Conservation (phyloP, 2,329 filamentous ascomycete genomes). For the Capronia coronata region DNA sequence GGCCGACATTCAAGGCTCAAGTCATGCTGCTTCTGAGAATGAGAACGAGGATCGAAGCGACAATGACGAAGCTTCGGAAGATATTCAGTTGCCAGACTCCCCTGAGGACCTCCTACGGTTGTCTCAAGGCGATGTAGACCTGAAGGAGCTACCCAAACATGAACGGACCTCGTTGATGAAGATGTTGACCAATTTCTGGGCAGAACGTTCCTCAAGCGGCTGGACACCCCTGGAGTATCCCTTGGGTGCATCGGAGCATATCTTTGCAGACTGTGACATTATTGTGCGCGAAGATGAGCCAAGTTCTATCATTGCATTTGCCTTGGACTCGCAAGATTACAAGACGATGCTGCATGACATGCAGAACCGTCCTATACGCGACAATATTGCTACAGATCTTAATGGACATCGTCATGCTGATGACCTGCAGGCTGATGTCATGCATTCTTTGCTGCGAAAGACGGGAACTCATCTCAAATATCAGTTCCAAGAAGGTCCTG, state of each 20-base stretch:
- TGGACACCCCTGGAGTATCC: slow-evolving; percentile 93
- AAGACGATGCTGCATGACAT: slow-evolving; percentile 62
- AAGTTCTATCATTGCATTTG: slow-evolving; percentile 90
- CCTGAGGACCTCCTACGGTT: slow-evolving; percentile 47
- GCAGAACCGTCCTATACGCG: slow-evolving; percentile 27
- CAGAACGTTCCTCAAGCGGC: slow-evolving; percentile 89
- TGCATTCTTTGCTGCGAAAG: slow-evolving; percentile 73
- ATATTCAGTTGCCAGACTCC: slow-evolving; percentile 54
- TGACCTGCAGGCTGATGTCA: slow-evolving; percentile 64
- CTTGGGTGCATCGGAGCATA: slow-evolving; percentile 78
- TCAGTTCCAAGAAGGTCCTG: slow-evolving; percentile 87
- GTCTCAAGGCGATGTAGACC: slow-evolving; percentile 50
- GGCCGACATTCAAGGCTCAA: slow-evolving; percentile 43
- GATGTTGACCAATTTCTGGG: slow-evolving; percentile 96
- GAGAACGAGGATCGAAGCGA: slow-evolving; percentile 65
- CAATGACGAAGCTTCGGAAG: slow-evolving; percentile 64
- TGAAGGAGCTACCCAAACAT: slow-evolving; percentile 77
- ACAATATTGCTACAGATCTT: slow-evolving; percentile 34
- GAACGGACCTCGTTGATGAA: slow-evolving; percentile 92
- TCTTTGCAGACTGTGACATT: slow-evolving; percentile 94
- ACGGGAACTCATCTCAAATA: slow-evolving; percentile 94
- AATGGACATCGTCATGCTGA: slow-evolving; percentile 19
- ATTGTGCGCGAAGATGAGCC: slow-evolving; percentile 97
- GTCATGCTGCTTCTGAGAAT: slow-evolving; percentile 54
- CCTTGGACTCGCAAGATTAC: slow-evolving; percentile 82